Conservation (phyloP, 371 early-diverging fungal species). For the Mortierella sp. region DNA sequence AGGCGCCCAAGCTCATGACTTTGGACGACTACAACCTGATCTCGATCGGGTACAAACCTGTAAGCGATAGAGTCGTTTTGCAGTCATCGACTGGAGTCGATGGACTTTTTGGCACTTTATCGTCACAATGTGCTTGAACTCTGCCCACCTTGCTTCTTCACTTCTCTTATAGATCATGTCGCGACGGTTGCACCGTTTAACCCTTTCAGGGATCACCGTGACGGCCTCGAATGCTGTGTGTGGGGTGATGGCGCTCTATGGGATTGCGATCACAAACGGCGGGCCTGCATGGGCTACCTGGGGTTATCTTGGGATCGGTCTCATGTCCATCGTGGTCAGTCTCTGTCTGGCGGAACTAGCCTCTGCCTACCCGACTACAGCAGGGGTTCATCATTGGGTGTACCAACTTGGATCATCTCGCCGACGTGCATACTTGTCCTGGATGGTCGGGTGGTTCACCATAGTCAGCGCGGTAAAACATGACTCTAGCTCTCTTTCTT, state of each 20-base stretch:
- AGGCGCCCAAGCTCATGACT: conserved; percentile 40
- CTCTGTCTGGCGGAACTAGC: conserved; percentile 43
- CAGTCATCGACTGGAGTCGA: background rate
- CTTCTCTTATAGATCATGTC: conserved; percentile 25
- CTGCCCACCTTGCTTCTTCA: background rate
- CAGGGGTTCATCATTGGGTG: conserved; percentile 49
- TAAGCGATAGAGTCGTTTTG: background rate
- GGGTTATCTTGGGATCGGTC: conserved; percentile 29
- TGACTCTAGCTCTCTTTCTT: background rate
- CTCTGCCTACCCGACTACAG: conserved; percentile 42
- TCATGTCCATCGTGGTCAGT: conserved; percentile 38
- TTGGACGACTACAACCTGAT: conserved; percentile 46
- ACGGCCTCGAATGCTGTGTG: conserved; percentile 32
- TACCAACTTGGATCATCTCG: conserved; percentile 39
- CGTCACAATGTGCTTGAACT: background rate
- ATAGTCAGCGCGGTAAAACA: conserved; percentile 43
- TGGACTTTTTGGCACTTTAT: no score
- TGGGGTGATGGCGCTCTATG: conserved; percentile 38
- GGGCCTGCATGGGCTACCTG: conserved; percentile 51
- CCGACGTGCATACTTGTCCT: conserved; percentile 32
- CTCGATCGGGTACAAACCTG: conserved; percentile 48
- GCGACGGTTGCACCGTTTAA: conserved; percentile 32
- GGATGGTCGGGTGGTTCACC: conserved; percentile 53
- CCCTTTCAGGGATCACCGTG: conserved; percentile 21
- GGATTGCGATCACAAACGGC: conserved; percentile 28